phyloP scores from a whole-genome alignment of 192 early-diverging fungal genomes.

The Linnemannia zychae region DNA sequence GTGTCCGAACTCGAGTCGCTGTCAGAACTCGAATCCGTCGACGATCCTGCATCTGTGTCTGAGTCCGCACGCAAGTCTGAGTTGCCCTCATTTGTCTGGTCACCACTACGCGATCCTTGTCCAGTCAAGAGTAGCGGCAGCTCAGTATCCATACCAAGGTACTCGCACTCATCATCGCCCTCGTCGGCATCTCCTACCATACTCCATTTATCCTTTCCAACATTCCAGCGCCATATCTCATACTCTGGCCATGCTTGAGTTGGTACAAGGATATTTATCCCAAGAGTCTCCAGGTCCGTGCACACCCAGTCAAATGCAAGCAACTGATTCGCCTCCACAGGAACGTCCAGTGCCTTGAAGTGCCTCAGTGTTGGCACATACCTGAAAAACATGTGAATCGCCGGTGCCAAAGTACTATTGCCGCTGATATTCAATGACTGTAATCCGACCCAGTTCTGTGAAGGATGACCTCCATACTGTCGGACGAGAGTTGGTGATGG shows the following conservation, averaged over 20 bases:
- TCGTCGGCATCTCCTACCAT: not conserved
- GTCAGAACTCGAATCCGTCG: not conserved
- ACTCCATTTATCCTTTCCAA: not conserved
- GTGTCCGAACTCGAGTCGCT: not conserved
- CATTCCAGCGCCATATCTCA: conserved; percentile 1
- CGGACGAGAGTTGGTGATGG: not conserved
- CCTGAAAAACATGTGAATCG: not conserved
- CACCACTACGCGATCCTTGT: not conserved
- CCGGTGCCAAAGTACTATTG: not conserved
- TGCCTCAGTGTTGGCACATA: conserved; percentile 3
- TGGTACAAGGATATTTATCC: not conserved
- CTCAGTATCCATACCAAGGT: not conserved
- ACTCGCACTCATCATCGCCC: not conserved
- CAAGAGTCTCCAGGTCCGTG: not conserved
- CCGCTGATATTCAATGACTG: conserved; percentile 14
- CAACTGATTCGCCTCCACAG: not conserved
- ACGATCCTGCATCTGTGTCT: not conserved
- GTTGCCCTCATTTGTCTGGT: not conserved
- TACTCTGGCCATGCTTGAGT: not conserved
- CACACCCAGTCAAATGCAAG: conserved; percentile 23
- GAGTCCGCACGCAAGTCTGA: not conserved
- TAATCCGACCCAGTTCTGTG: not conserved
- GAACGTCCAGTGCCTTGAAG: not conserved
- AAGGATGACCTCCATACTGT: not conserved
- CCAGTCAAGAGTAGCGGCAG: not conserved